phyloP scores from a whole-genome alignment of 164 flowering plant genomes.

The Nelumbo lutea region DNA sequence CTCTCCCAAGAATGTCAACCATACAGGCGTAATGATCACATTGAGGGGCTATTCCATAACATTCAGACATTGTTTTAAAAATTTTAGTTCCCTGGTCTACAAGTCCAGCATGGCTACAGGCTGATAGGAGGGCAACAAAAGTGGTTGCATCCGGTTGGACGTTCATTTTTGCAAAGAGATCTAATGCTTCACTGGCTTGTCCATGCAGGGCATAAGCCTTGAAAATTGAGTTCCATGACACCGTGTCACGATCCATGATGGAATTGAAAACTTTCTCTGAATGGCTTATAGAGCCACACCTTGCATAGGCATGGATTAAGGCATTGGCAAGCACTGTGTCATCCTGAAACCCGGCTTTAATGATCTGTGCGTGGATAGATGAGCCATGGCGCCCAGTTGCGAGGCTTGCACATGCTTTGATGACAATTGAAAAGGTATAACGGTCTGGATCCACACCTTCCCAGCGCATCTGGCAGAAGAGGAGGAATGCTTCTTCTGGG shows the following conservation, averaged over 20 bases:
- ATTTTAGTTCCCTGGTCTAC: conserved; percentile 53
- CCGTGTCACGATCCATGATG: conserved; percentile 38
- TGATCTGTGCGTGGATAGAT: conserved; percentile 44
- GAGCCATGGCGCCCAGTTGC: conserved; percentile 46
- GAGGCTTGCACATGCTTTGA: conserved; percentile 73
- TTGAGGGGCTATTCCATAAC: conserved; percentile 46
- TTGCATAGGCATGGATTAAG: conserved; percentile 65
- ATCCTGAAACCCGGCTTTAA: conserved; percentile 42
- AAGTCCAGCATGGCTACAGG: conserved; percentile 75
- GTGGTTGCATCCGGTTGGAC: conserved; percentile 56
- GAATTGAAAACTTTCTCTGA: conserved; percentile 45
- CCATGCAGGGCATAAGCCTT: conserved; percentile 79
- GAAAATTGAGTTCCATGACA: conserved; percentile 82
- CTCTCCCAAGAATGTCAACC: conserved; percentile 71
- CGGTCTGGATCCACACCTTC: conserved; percentile 47
- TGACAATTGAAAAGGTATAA: conserved; percentile 48
- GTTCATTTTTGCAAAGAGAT: conserved; percentile 47
- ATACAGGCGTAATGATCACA: conserved; percentile 77
- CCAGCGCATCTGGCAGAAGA: conserved; percentile 37
- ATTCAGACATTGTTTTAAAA: conserved; percentile 40
- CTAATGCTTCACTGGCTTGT: conserved; percentile 43
- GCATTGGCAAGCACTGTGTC: conserved; percentile 52
- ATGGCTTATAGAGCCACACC: conserved; percentile 52
- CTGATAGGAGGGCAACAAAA: conserved; percentile 68
- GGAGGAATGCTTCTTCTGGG: conserved; percentile 45